Evolutionary conservation across 306 rosid species (phyloP).

Genomic region (Sesbania bispinosa): DNA sequence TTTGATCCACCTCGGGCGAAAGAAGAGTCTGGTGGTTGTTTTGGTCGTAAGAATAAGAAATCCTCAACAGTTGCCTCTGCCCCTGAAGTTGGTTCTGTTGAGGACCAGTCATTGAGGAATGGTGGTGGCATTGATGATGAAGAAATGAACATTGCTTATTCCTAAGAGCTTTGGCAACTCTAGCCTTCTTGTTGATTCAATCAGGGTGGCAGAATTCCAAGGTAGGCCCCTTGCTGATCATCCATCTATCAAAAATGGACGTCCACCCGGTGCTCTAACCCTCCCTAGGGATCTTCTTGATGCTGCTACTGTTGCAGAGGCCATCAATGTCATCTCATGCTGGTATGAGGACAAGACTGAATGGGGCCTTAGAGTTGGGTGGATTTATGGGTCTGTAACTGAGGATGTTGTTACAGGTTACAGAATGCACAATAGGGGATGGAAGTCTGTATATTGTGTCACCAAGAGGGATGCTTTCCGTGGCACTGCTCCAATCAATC

Average conservation of each 20-base stretch:
- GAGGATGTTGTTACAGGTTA: slow-evolving; percentile 85
- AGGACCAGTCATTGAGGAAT: slow-evolving; percentile 26
- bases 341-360: slow-evolving; percentile 83
- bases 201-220: slow-evolving; percentile 65
- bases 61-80: slow-evolving; percentile 59
- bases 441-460: slow-evolving; percentile 72
- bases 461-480: slow-evolving; percentile 79
- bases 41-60: slow-evolving; percentile 49
- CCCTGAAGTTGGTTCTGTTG: slow-evolving; percentile 39
- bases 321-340: slow-evolving; percentile 65
- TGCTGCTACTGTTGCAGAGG: slow-evolving; percentile 63
- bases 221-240: slow-evolving; percentile 79
- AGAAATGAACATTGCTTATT: slow-evolving; percentile 51
- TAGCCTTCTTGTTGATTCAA: slow-evolving; percentile 54
- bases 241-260: slow-evolving; percentile 54
- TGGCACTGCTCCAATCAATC: slow-evolving; percentile 79
- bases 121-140: slow-evolving; percentile 33
- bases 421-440: slow-evolving; percentile 83
- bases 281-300: slow-evolving; percentile 57
- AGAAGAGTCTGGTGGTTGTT: slow-evolving; percentile 50
- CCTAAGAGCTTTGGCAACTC: slow-evolving; percentile 80
- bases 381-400: slow-evolving; percentile 84
- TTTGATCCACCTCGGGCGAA: slow-evolving; percentile 59
- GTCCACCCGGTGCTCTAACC: slow-evolving; percentile 62
- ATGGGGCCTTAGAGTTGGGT: slow-evolving; percentile 70